phyloP scores from a whole-genome alignment of 164 flowering plant genomes.

The Nymphaea colorata region DNA sequence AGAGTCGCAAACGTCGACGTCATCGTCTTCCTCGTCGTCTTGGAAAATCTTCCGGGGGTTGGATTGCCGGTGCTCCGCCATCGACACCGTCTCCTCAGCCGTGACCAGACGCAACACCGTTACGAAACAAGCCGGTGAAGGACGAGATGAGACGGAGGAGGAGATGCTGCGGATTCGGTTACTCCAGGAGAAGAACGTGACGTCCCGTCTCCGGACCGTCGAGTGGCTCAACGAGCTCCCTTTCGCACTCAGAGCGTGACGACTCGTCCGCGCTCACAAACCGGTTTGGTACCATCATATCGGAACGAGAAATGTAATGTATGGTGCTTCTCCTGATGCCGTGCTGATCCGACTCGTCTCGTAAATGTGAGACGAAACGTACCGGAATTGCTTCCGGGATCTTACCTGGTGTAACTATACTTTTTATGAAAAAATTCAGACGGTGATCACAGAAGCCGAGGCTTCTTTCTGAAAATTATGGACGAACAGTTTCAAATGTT shows the following conservation, averaged over 20 bases:
- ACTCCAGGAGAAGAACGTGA: background rate
- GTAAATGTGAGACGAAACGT: too few relatives aligned
- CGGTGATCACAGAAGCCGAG: too few relatives aligned
- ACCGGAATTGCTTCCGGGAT: too few relatives aligned
- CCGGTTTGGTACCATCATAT: too few relatives aligned
- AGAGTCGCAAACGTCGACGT: conserved; percentile 5
- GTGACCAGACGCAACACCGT: background rate
- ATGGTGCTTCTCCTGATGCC: too few relatives aligned
- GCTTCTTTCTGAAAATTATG: too few relatives aligned
- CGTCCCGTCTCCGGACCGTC: background rate
- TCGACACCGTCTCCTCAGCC: conserved; percentile 25
- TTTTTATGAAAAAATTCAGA: too few relatives aligned
- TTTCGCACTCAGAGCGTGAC: background rate
- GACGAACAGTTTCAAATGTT: too few relatives aligned
- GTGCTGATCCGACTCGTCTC: too few relatives aligned
- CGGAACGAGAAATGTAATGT: too few relatives aligned
- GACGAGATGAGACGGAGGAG: background rate
- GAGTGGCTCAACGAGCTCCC: background rate
- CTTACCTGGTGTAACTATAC: too few relatives aligned
- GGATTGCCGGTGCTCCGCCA: conserved; percentile 51
- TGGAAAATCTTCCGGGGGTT: conserved; percentile 9
- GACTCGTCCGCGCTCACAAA: background rate
- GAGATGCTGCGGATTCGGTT: background rate
- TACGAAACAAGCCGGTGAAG: background rate
- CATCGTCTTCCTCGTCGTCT: background rate